phyloP scores from a whole-genome alignment of 306 rosid genomes.

The Malus asiatica region DNA sequence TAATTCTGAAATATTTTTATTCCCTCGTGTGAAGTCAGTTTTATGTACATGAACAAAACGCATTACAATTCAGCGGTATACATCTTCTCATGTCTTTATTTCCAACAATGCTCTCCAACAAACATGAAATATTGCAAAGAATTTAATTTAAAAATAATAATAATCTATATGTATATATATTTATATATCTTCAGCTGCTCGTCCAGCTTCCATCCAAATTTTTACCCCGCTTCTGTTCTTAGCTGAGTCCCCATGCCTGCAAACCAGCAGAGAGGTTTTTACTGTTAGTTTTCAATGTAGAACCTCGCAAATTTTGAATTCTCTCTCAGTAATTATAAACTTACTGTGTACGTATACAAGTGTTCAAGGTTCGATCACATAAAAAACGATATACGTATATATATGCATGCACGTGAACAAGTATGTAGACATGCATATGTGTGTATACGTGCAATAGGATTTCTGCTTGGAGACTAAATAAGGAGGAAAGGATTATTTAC shows the following conservation, averaged over 20 bases:
- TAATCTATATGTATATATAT: not conserved
- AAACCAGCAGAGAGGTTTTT: constrained; percentile 16
- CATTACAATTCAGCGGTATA: not conserved
- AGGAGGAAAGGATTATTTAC: constrained; percentile 19
- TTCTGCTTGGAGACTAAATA: not conserved
- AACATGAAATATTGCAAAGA: constrained; percentile 8
- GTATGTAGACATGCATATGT: not conserved
- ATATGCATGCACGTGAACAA: not conserved
- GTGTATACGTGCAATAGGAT: not conserved
- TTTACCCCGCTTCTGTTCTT: constrained; percentile 14
- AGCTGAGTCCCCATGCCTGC: constrained; percentile 82
- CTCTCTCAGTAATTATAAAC: too few relatives aligned
- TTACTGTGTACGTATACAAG: too few relatives aligned
- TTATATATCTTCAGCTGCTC: not conserved
- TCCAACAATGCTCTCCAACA: not conserved
- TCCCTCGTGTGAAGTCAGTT: not conserved
- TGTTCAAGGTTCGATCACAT: too few relatives aligned
- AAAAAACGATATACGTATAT: too few relatives aligned
- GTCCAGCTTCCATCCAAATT: constrained; percentile 9
- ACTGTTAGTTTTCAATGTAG: not conserved
- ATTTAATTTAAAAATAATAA: not conserved
- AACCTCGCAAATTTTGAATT: not conserved
- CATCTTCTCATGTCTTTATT: not conserved
- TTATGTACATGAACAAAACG: constrained; percentile 6
- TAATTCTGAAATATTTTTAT: not conserved